Conservation (phyloP, 495 filamentous ascomycete genomes). For the Penicillium crystallinum region DNA sequence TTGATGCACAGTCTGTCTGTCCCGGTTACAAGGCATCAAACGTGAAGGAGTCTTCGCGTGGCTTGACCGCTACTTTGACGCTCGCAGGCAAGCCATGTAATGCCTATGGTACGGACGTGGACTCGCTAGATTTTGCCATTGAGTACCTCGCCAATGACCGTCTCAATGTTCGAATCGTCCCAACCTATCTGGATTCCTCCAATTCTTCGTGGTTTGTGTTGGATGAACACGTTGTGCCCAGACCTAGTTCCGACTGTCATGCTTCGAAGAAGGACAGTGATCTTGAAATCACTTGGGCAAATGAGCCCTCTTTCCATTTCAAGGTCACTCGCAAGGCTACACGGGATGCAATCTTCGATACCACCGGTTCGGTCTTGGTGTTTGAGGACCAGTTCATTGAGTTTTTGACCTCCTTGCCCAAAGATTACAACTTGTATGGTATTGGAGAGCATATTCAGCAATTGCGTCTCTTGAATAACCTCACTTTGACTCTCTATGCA, state of each 20-base stretch:
- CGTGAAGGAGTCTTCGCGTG: conserved; percentile 38
- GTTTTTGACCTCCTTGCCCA: conserved; percentile 51
- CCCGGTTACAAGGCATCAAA: conserved; percentile 57
- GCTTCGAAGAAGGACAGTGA: conserved; percentile 38
- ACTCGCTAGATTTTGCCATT: conserved; percentile 49
- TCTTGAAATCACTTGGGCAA: conserved; percentile 53
- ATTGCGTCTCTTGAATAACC: conserved; percentile 54
- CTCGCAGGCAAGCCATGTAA: conserved; percentile 57
- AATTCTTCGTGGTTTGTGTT: conserved; percentile 67
- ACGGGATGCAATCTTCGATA: conserved; percentile 54
- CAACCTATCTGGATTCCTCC: conserved; percentile 54
- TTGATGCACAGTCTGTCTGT: conserved; percentile 64
- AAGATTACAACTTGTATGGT: conserved; percentile 60
- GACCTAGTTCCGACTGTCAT: conserved; percentile 45
- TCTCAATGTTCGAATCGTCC: conserved; percentile 50
- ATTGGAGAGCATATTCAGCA: conserved; percentile 57
- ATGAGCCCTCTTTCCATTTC: conserved; percentile 58
- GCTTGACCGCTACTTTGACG: conserved; percentile 48
- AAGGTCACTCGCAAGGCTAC: conserved; percentile 51
- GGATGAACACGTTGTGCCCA: conserved; percentile 57
- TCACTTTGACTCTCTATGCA: conserved; percentile 62
- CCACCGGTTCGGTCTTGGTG: conserved; percentile 49
- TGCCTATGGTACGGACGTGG: conserved; percentile 58
- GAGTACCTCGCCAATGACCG: conserved; percentile 54
- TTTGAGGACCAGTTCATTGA: conserved; percentile 65